Percentiles rank a stretch among this genome's conserved stretches.
Evolutionary conservation across 2,329 filamentous ascomycete genomes (phyloP).

Genomic region (Alternaria sp.): DNA sequence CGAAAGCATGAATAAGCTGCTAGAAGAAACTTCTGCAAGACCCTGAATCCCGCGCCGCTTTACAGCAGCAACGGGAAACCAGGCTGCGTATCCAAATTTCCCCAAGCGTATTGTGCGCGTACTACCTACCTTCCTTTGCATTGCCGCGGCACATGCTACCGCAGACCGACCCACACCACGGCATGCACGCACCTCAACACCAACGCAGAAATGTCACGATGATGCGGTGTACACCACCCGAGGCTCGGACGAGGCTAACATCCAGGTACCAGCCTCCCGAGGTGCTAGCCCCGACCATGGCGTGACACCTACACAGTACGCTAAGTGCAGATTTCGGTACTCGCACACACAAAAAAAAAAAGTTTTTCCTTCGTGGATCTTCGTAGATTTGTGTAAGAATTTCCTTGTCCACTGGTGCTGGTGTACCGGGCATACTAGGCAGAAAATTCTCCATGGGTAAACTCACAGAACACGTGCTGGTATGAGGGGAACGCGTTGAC

Average conservation of each 20-base stretch:
- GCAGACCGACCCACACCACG: background rate
- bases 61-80: background rate
- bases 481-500: background rate
- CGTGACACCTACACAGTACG: background rate
- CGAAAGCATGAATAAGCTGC: background rate
- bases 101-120: background rate
- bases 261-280: background rate
- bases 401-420: background rate
- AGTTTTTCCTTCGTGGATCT: background rate
- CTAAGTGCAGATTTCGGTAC: background rate
- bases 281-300: background rate
- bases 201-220: conserved; percentile 5
- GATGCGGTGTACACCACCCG: background rate
- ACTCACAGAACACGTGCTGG: background rate
- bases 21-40: background rate
- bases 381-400: background rate
- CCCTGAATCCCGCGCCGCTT: background rate
- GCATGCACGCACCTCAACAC: conserved; percentile 6
- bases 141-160: background rate
- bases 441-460: conserved; percentile 1
- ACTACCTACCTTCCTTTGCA: background rate
- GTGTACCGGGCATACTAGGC: conserved; percentile 2
- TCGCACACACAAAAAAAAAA: background rate
- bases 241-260: conserved; percentile 7
- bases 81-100: background rate